Base-by-base conservation (phyloP, 805 yeast species). In the Wickerhamiella shivajii region DNA sequence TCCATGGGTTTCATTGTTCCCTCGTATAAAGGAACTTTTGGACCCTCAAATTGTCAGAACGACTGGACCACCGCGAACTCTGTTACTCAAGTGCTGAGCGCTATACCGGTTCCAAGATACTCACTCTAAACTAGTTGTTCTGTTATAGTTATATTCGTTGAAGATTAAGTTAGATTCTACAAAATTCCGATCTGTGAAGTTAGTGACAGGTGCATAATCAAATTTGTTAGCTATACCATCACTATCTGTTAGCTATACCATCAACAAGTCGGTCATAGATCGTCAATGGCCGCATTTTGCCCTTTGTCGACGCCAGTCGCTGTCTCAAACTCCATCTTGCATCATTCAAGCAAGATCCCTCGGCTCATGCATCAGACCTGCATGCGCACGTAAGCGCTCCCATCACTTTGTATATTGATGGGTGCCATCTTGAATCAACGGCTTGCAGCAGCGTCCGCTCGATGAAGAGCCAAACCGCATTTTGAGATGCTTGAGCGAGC, bases 191-290 rank as follows among this genome's bases (percentile, higher is more conserved):
- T 38, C 28, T 36, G 39, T 39, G 26, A 36, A 10, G 26, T 36
- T 19, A 30, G 37, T 31, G 19, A 45, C 41, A 20, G 41, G 33
- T 36, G 34, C 37, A 41, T 39, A 34, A 27, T 18, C 12, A 13
- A n/a, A 19, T 44, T 45, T 44, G 39, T 44, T 42, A 33, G 34
- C 29, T 41, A 43, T 37, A 24, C 51, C 51, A 40, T 45, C 36
- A 14, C n/a, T n/a, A n/a, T n/a, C n/a, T n/a, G n/a, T n/a, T 42
- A 33, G 34, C 29, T 41, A 43, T 37, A 24, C 51, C 51, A 40
- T 45, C 36, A 14, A 38, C 35, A 32, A 46, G 38, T 46, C 49
- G 52, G 27, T 49, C 47, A 38, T 44, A 45, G 9, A 48, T 37
- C 27, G 43, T 35, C n/a, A n/a, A n/a, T n/a, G n/a, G n/a, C n/a